Percentiles rank a stretch among this genome's conserved stretches.
Evolutionary conservation across 176 grass and related monocot species (phyloP).

Genomic region (Aegilops umbellulata): DNA sequence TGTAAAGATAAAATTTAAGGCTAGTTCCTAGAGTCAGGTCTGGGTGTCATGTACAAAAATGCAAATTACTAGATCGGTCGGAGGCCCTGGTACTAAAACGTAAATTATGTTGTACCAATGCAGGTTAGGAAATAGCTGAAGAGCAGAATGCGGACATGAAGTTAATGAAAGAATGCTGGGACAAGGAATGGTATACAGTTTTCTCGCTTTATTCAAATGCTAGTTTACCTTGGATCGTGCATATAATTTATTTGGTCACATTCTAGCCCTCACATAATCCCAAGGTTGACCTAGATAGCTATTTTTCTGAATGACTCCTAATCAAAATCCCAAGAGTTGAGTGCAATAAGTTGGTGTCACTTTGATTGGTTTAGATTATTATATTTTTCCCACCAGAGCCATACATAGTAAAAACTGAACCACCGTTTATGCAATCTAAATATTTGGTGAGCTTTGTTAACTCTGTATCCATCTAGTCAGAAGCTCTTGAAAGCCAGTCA

Average conservation of each 20-base stretch:
- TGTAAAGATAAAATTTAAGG: neutral
- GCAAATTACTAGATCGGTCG: neutral
- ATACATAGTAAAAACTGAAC: neutral
- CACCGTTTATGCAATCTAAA: neutral
- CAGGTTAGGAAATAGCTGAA: neutral
- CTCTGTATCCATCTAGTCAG: neutral
- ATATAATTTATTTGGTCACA: neutral
- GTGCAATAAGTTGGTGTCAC: neutral
- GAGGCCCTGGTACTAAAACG: neutral
- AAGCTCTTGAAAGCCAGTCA: neutral
- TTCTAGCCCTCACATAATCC: neutral
- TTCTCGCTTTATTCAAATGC: neutral
- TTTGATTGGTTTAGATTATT: neutral
- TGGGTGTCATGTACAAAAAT: neutral
- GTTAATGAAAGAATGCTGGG: neutral
- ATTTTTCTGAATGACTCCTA: neutral
- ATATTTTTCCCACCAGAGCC: neutral
- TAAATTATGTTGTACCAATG: neutral
- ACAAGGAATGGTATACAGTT: neutral
- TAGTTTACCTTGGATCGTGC: neutral
- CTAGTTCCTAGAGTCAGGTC: neutral
- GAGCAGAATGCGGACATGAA: neutral
- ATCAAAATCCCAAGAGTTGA: neutral
- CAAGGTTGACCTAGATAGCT: neutral
- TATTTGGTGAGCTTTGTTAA: constrained; percentile 4